phyloP scores from a whole-genome alignment of 805 yeast species.

The Candida odintsovae region DNA sequence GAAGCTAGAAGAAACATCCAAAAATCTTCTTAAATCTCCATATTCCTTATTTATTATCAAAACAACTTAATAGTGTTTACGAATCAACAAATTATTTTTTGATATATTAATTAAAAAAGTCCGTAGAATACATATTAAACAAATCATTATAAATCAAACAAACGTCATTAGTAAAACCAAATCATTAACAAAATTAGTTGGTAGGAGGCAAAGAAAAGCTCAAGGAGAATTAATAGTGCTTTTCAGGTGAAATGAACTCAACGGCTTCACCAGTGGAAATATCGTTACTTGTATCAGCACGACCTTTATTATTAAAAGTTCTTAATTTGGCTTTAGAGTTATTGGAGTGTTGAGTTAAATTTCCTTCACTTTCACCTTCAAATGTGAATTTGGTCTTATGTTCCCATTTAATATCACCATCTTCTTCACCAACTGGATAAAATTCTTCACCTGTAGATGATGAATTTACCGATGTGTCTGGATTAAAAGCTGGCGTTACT shows the following conservation, averaged over 20 bases:
- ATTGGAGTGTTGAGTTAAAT: conserved; percentile 11
- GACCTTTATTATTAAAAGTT: conserved; percentile 28
- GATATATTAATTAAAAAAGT: conserved; percentile 1
- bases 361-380: conserved; percentile 13
- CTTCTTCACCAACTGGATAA: conserved; percentile 15
- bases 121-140: conserved; percentile 1
- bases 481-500: background rate
- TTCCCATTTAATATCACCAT: conserved; percentile 21
- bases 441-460: conserved; percentile 21
- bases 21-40: background rate
- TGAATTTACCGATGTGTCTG: conserved; percentile 20
- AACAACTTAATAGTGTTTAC: background rate
- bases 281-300: conserved; percentile 28
- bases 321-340: conserved; percentile 30
- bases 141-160: background rate
- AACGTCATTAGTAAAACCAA: background rate
- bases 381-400: conserved; percentile 20
- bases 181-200: background rate
- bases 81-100: background rate
- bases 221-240: background rate
- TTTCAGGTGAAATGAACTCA: conserved; percentile 22
- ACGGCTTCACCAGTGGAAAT: conserved; percentile 23
- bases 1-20: background rate
- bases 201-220: background rate
- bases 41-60: background rate